Base-by-base conservation (phyloP, 352 stramenopile species). In the Phytophthora agathidicida region DNA sequence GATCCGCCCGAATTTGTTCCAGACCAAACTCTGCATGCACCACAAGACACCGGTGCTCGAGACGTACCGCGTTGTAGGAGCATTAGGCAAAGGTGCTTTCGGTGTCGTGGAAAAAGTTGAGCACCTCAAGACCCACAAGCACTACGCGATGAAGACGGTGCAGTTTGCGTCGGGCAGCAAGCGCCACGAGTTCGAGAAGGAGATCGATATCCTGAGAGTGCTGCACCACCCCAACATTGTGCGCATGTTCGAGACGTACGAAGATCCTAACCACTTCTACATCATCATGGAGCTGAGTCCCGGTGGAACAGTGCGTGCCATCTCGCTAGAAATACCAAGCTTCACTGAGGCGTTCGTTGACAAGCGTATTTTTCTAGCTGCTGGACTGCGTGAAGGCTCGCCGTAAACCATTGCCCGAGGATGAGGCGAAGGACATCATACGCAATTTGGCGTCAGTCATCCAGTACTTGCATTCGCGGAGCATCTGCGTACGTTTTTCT, bases 231-330 rank as follows among this genome's bases (percentile, higher is more conserved):
- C 83, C 16, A 90, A 86, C 45, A 92, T 94, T 32, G 84, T 94
- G 50, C 75, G 75, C 14, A 88, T 94, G 74, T 38, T 92, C 5
- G 84, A 94, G 51, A 94, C 84, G 1, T 94, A 80, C 30, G 83
- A 94, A 58, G 79, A 89, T 28, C 58, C 73, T 26, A 67, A 87
- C 41, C 80, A 91, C 47, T 92, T 94, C 55, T 89, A 88, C 55
- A 92, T 94, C 61, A 89, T 94, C 73, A 94, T 94, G 84, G 84
- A 94, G 58, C 77, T 94, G 23, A 83, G 78, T 31, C 64, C 73
- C 7, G 76, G 75, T 3, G 84, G 84, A 47, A 91, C 81, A 42
- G 77, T 88, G 57, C 2, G 69, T 42, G 31, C 37, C 31, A 54
- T 55, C 20, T 26, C 35, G n/a, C n/a, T n/a, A n/a, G n/a, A n/a